Conservation (phyloP, 2,329 filamentous ascomycete genomes). For the Penicillium sp. region DNA sequence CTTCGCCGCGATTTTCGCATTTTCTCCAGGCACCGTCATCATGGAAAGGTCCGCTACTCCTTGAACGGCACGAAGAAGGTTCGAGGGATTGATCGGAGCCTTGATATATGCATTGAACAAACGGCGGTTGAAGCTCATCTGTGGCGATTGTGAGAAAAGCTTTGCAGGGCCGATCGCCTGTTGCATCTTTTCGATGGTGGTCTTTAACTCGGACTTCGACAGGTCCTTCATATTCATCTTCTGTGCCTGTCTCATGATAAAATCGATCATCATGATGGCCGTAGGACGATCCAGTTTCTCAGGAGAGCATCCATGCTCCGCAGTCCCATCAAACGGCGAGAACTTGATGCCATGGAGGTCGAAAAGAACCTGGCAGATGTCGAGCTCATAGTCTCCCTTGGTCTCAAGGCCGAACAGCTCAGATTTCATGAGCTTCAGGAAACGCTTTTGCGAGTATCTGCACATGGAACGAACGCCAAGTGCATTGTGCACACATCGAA, state of each 20-base stretch:
- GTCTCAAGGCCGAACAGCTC: conserved; percentile 74
- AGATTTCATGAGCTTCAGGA: conserved; percentile 81
- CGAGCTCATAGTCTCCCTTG: conserved; percentile 77
- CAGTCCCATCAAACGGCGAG: conserved; percentile 61
- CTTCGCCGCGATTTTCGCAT: conserved; percentile 65
- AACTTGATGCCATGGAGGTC: conserved; percentile 79
- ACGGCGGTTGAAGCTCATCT: conserved; percentile 81
- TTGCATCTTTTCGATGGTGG: conserved; percentile 88
- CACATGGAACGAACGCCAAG: conserved; percentile 81
- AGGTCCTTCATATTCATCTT: conserved; percentile 86
- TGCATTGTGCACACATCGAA: conserved; percentile 77
- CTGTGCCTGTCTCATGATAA: conserved; percentile 73
- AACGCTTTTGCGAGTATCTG: conserved; percentile 77
- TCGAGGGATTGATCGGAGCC: conserved; percentile 74
- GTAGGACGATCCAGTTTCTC: conserved; percentile 76
- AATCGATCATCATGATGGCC: conserved; percentile 75
- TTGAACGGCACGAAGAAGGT: conserved; percentile 73
- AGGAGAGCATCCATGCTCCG: conserved; percentile 73
- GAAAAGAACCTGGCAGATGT: conserved; percentile 78
- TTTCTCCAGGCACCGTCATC: conserved; percentile 65
- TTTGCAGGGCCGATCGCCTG: conserved; percentile 74
- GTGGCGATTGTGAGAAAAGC: conserved; percentile 67
- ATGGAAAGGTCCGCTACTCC: conserved; percentile 72
- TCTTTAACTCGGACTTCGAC: conserved; percentile 83
- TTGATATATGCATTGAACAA: conserved; percentile 78